Conservation (phyloP, 2,329 filamentous ascomycete species). For the Lasiodiplodia citricola region DNA sequence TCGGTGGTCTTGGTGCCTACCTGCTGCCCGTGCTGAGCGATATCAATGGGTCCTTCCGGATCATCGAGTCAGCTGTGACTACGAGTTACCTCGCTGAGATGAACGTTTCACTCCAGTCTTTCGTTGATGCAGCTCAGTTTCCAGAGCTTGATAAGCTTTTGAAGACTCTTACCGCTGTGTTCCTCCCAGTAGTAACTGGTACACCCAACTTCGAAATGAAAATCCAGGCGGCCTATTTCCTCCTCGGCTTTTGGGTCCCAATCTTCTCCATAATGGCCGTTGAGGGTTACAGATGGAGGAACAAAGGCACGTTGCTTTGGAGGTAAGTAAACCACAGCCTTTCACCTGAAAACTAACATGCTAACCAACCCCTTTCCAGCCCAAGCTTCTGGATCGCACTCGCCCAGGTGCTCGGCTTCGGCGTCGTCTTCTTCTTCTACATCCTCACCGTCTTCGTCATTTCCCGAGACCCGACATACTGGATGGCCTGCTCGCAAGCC, state of each 20-base stretch:
- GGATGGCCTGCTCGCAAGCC: constrained; percentile 22
- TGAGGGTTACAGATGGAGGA: neutral
- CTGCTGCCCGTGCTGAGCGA: neutral
- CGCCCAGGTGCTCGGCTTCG: constrained; percentile 16
- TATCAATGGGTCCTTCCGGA: neutral
- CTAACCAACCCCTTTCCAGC: neutral
- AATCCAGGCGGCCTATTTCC: neutral
- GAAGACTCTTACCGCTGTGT: neutral
- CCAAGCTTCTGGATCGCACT: constrained; percentile 5
- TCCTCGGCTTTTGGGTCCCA: neutral
- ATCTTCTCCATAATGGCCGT: neutral
- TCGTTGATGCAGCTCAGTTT: neutral
- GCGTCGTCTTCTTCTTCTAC: constrained; percentile 33
- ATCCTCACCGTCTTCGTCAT: constrained; percentile 31
- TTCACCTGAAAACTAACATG: no score
- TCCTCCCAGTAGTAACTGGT: neutral
- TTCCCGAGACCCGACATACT: constrained; percentile 28
- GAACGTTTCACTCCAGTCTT: neutral
- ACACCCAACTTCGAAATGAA: neutral
- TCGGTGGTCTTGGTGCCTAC: neutral
- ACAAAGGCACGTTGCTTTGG: neutral
- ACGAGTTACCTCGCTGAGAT: neutral
- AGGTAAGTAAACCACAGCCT: neutral
- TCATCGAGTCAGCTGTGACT: neutral
- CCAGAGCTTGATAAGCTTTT: neutral